Conservation (phyloP, 768 basidiomycete species). For the Rubroboletus pulcherrimus region DNA sequence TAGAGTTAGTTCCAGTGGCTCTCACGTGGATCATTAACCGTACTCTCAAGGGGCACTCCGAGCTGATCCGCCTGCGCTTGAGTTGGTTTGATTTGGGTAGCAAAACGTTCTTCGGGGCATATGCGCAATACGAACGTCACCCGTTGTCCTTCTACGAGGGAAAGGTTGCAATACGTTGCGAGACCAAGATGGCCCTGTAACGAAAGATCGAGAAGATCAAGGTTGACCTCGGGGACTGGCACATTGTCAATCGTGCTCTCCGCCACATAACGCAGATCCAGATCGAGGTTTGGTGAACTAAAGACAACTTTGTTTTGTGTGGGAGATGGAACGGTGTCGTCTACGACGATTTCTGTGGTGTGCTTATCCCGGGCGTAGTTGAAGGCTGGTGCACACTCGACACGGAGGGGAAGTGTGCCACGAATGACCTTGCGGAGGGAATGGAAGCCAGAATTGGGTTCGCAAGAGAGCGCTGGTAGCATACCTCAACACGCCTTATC, state of each 20-base stretch:
- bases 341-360: conserved; percentile 52
- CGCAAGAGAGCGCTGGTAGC: not conserved
- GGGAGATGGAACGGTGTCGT: conserved; percentile 40
- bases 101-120: conserved; percentile 42
- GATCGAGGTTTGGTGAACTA: conserved; percentile 48
- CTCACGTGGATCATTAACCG: conserved; percentile 6
- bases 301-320: conserved; percentile 60
- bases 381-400: conserved; percentile 96
- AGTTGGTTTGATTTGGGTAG: conserved; percentile 22
- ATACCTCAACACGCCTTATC: conserved; percentile 72
- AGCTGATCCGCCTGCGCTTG: conserved; percentile 41
- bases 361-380: conserved; percentile 85
- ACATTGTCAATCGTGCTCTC: conserved; percentile 55
- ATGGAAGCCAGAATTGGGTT: not conserved
- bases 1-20: conserved; percentile 1
- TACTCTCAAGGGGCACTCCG: conserved; percentile 45
- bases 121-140: conserved; percentile 87
- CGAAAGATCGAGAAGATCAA: conserved; percentile 63
- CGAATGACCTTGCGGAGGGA: conserved; percentile 61
- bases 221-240: conserved; percentile 46
- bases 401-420: conserved; percentile 69
- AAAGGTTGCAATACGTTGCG: conserved; percentile 54
- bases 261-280: conserved; percentile 76
- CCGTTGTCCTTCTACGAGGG: conserved; percentile 77
- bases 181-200: conserved; percentile 72